phyloP scores from a whole-genome alignment of 2,329 filamentous ascomycete species.

The Epichloe elymi region DNA sequence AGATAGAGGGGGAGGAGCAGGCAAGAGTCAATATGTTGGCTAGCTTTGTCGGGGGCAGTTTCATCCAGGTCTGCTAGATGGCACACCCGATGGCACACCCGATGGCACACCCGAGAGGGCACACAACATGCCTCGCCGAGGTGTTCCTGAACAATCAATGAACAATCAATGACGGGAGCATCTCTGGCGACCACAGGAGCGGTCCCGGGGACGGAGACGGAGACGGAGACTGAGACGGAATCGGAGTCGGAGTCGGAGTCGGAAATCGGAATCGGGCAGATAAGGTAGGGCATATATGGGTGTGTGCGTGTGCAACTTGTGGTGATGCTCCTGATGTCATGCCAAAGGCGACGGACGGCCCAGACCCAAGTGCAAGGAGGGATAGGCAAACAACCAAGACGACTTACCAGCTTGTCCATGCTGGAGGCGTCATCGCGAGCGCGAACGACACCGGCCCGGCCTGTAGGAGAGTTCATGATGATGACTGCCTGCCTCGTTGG shows the following conservation, averaged over 20 bases:
- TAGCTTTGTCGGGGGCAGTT: neutral
- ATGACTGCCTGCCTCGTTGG: constrained; percentile 8
- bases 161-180: neutral
- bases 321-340: constrained; percentile 4
- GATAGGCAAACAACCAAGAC: neutral
- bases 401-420: constrained; percentile 49
- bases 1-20: neutral
- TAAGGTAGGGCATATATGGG: constrained; percentile 3
- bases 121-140: neutral
- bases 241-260: no score
- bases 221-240: no score
- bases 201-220: neutral
- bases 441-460: constrained; percentile 45
- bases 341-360: neutral
- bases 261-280: neutral
- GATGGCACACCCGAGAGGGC: neutral
- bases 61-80: neutral
- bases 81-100: neutral
- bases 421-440: constrained; percentile 36
- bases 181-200: neutral
- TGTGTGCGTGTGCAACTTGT: constrained; percentile 3
- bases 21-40: neutral
- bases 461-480: constrained; percentile 30
- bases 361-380: constrained; percentile 4
- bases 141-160: neutral